phyloP scores from a whole-genome alignment of 1,284 basidiomycete species.

The Cutaneotrichosporon cavernicola region DNA sequence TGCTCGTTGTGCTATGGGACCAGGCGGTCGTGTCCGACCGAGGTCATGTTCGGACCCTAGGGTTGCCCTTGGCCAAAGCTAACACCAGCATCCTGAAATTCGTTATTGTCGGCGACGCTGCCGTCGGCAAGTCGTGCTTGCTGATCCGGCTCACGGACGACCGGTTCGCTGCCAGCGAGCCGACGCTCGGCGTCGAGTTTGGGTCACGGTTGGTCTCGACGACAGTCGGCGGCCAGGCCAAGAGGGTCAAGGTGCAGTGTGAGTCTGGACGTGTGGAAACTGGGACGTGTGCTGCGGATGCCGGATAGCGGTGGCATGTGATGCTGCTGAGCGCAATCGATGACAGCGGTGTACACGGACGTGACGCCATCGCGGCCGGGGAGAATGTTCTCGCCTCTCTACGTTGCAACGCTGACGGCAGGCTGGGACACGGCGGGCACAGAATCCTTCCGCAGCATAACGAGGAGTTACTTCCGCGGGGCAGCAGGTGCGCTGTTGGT shows the following conservation, averaged over 20 bases:
- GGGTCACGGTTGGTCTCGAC: constrained; percentile 38
- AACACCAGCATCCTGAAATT: constrained; percentile 48
- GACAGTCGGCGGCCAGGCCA: constrained; percentile 37
- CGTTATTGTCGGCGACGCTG: constrained; percentile 48
- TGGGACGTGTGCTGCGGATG: too few relatives aligned
- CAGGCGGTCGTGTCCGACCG: not conserved
- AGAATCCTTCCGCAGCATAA: constrained; percentile 62
- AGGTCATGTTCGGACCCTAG: not conserved
- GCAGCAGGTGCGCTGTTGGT: constrained; percentile 89
- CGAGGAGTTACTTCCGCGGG: constrained; percentile 91
- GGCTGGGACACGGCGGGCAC: constrained; percentile 53
- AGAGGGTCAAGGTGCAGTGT: constrained; percentile 51
- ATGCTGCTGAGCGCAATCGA: too few relatives aligned
- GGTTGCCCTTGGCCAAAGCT: too few relatives aligned
- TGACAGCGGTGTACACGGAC: too few relatives aligned
- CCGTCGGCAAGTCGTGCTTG: constrained; percentile 47
- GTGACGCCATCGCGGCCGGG: too few relatives aligned
- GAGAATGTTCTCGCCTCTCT: too few relatives aligned
- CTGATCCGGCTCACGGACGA: constrained; percentile 47
- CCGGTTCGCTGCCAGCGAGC: constrained; percentile 41
- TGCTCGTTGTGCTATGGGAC: not conserved
- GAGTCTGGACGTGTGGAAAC: constrained; percentile 19
- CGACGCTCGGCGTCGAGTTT: constrained; percentile 50
- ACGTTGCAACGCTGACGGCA: constrained; percentile 18
- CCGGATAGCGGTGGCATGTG: not conserved